Percentiles rank a stretch among this genome's conserved stretches.
Conservation (phyloP, 805 yeast species). For the Cyberlindnera euphorbiae region DNA sequence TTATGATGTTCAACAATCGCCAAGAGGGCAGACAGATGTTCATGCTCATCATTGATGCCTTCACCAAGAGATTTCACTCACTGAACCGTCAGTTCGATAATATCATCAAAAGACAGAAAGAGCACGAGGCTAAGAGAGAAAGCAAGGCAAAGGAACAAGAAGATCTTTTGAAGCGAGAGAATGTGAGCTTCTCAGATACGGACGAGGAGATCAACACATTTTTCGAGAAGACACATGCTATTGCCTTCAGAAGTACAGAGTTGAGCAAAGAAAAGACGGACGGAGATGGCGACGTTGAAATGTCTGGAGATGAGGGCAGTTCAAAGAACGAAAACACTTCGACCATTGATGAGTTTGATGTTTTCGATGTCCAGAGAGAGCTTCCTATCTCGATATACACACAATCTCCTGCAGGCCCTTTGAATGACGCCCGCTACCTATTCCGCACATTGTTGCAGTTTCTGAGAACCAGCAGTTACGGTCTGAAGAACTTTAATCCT, state of each 20-base stretch:
- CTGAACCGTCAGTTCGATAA: slow-evolving; percentile 68
- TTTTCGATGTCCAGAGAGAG: slow-evolving; percentile 41
- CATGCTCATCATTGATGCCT: slow-evolving; percentile 82
- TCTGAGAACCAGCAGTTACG: slow-evolving; percentile 83
- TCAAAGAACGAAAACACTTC: slow-evolving; percentile 3
- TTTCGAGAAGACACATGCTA: slow-evolving; percentile 22
- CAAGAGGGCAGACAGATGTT: slow-evolving; percentile 72
- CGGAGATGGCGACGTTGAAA: slow-evolving; percentile 27
- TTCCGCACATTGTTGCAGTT: slow-evolving; percentile 88
- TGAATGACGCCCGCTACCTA: slow-evolving; percentile 83
- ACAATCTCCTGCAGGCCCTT: slow-evolving; percentile 49
- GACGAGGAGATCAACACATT: slow-evolving; percentile 32
- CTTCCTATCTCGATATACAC: slow-evolving; percentile 58
- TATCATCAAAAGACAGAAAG: slow-evolving; percentile 57
- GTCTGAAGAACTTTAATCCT: slow-evolving; percentile 85
- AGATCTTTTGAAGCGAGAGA: slow-evolving; percentile 26
- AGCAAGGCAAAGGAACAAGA: slow-evolving; percentile 40
- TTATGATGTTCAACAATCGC: slow-evolving; percentile 75
- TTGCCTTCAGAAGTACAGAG: slow-evolving; percentile 10
- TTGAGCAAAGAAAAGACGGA: slow-evolving; percentile 10
- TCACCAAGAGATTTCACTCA: slow-evolving; percentile 73
- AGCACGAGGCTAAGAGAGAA: slow-evolving; percentile 40
- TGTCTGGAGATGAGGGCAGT: slow-evolving; percentile 23
- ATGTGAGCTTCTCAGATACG: slow-evolving; percentile 32
- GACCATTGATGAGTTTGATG: slow-evolving; percentile 27